A percentile compares a stretch with the other conserved stretches of the same genome.
These are phyloP conservation scores for Fusarium palustre DNA, from an alignment of 2,329 filamentous ascomycete genomes.

Conservation along the genomic window DNA sequence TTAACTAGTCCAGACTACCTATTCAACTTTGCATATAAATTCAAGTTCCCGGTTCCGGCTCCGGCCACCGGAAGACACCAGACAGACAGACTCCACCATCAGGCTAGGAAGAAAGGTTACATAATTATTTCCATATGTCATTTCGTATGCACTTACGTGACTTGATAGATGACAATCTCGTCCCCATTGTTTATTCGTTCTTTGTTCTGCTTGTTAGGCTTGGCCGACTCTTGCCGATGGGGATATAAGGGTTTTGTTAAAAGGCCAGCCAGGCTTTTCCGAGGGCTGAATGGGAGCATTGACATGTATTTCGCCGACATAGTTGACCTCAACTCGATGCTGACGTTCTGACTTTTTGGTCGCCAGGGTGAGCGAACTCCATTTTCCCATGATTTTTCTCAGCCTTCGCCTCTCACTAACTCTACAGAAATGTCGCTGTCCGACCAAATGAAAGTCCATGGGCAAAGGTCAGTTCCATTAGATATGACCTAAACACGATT, in stretches of 20 bases:
- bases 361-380: background rate
- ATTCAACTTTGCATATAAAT: background rate
- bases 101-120: slow-evolving; percentile 11
- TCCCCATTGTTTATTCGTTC: background rate
- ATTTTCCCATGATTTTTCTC: background rate
- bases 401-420: background rate
- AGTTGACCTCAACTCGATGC: background rate
- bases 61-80: slow-evolving; percentile 27
- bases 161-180: slow-evolving; percentile 7
- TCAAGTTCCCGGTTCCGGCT: slow-evolving; percentile 28
- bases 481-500: background rate
- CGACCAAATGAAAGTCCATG: background rate
- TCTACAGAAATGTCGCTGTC: background rate
- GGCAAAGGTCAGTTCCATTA: background rate
- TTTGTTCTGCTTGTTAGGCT: background rate
- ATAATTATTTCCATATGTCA: background rate
- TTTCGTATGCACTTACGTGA: background rate
- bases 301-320: background rate
- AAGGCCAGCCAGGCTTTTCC: slow-evolving; percentile 17
- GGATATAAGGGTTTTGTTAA: slow-evolving; percentile 3
- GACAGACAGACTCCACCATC: slow-evolving; percentile 5
- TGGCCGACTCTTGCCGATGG: slow-evolving; percentile 27
- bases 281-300: background rate
- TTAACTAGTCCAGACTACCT: background rate
- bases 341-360: background rate